These are phyloP conservation scores for Aspergillus sp. DNA, from an alignment of 2,329 filamentous ascomycete species.

Conservation along the genomic window DNA sequence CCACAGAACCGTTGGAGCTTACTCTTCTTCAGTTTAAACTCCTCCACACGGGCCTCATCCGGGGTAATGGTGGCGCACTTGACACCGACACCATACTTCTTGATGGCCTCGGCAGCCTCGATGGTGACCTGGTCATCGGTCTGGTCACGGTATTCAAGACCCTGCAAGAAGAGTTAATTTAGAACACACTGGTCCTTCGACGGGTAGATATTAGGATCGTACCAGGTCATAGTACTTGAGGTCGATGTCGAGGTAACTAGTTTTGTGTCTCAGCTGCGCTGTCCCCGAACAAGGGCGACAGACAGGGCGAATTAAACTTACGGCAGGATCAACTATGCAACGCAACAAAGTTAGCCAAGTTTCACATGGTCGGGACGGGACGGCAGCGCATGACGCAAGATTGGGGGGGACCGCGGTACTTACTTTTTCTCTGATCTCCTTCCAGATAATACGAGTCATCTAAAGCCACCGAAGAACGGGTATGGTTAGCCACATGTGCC, in stretches of 20 bases:
- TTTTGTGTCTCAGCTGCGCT: slow-evolving; percentile 19
- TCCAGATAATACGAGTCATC: slow-evolving; percentile 99
- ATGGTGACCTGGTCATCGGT: slow-evolving; percentile 95
- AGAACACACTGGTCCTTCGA: not conserved
- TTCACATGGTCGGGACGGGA: slow-evolving; percentile 8
- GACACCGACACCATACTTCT: slow-evolving; percentile 98
- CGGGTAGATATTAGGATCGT: slow-evolving; percentile 20
- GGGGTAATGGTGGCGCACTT: slow-evolving; percentile 99
- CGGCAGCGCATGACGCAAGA: slow-evolving; percentile 11
- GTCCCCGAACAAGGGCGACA: slow-evolving; percentile 1
- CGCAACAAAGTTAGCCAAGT: slow-evolving; percentile 7
- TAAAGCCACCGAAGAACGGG: slow-evolving; percentile 36
- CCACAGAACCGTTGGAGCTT: slow-evolving; percentile 36
- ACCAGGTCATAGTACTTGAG: slow-evolving; percentile 94
- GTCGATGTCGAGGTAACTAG: slow-evolving; percentile 85
- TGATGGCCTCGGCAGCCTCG: slow-evolving; percentile 94
- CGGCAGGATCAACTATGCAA: slow-evolving; percentile 75
- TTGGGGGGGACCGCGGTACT: slow-evolving; percentile 19
- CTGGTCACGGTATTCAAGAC: slow-evolving; percentile 90
- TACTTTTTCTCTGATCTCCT: slow-evolving; percentile 95
- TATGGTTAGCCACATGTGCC: slow-evolving; percentile 18
- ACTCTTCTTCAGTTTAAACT: slow-evolving; percentile 99
- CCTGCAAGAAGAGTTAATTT: slow-evolving; percentile 44
- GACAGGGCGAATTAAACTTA: slow-evolving; percentile 32
- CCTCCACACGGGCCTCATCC: slow-evolving; percentile 92